A percentile compares a stretch with the other conserved stretches of the same genome.
Conservation (phyloP, 306 rosid species). For the Carpinus fangiana region DNA sequence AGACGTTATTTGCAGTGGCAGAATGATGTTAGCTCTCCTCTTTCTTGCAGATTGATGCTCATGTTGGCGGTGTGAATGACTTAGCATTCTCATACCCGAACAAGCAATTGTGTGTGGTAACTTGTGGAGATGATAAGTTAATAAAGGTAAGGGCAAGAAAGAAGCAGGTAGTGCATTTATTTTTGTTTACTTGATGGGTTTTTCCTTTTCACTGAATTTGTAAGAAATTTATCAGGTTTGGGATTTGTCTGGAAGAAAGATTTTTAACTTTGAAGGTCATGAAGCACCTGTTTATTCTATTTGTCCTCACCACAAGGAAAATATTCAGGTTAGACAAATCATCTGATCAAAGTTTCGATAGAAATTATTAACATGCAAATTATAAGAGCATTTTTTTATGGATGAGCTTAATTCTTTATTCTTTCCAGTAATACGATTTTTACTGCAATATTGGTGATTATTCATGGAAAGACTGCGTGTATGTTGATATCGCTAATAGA, state of each 20-base stretch:
- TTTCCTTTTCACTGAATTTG: not conserved
- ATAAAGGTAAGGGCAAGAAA: constrained; percentile 57
- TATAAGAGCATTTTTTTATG: not conserved
- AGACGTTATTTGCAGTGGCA: constrained; percentile 28
- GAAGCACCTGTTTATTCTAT: constrained; percentile 85
- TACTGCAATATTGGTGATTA: not conserved
- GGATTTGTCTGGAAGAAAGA: constrained; percentile 65
- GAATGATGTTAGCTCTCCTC: constrained; percentile 26
- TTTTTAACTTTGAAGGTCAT: constrained; percentile 79
- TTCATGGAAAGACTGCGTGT: not conserved
- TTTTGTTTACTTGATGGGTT: constrained; percentile 5
- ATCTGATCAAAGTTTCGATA: not conserved
- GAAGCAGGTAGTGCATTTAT: not conserved
- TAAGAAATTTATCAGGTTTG: constrained; percentile 61
- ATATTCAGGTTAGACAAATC: constrained; percentile 57
- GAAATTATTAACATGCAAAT: not conserved
- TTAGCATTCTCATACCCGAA: constrained; percentile 85
- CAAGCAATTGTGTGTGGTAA: constrained; percentile 70
- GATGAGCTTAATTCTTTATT: not conserved
- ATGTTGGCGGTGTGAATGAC: constrained; percentile 84
- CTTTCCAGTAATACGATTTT: not conserved
- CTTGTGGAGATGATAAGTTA: constrained; percentile 87
- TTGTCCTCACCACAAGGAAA: constrained; percentile 93
- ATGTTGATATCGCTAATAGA: not conserved
- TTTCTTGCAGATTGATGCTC: constrained; percentile 72